These are phyloP conservation scores for Pterocarpus santalinus DNA, from an alignment of 306 rosid genomes.

Conservation along the genomic window DNA sequence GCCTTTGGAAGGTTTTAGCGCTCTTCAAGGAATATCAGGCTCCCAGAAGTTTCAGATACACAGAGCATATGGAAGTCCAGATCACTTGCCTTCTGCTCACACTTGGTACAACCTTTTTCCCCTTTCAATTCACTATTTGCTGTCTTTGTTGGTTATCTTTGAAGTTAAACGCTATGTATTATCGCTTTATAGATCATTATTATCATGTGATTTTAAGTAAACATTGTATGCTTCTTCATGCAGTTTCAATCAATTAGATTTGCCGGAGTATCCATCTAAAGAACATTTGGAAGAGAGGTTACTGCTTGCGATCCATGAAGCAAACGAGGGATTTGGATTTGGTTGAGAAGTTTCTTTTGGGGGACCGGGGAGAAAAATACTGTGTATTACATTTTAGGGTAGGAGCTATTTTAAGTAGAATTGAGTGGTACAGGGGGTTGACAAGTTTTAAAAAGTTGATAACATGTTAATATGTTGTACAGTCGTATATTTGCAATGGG, in stretches of 20 bases:
- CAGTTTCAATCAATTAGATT: conserved; percentile 98
- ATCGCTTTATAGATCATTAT: background rate
- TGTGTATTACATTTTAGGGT: conserved; percentile 64
- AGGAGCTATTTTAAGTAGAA: conserved; percentile 54
- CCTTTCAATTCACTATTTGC: background rate
- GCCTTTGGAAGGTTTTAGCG: conserved; percentile 98
- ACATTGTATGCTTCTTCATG: conserved; percentile 25
- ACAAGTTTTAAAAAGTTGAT: conserved; percentile 54
- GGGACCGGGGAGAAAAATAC: conserved; percentile 1
- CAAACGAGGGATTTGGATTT: conserved; percentile 95
- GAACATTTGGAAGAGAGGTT: conserved; percentile 89
- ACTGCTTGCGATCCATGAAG: conserved; percentile 96
- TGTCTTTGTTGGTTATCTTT: conserved; percentile 7
- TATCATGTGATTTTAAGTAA: conserved; percentile 25
- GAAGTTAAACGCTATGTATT: conserved; percentile 3
- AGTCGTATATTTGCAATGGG: conserved; percentile 70
- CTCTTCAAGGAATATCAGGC: conserved; percentile 99
- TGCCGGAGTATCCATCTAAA: conserved; percentile 96
- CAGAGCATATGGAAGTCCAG: conserved; percentile 96
- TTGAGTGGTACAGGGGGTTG: conserved; percentile 66
- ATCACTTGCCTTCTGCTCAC: conserved; percentile 99
- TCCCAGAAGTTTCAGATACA: conserved; percentile 98
- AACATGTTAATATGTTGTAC: conserved; percentile 78
- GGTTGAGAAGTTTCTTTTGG: conserved; percentile 55
- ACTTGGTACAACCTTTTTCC: conserved; percentile 69